Evolutionary conservation across 2,329 filamentous ascomycete genomes (phyloP).

Genomic region (Alternaria metachromatica): DNA sequence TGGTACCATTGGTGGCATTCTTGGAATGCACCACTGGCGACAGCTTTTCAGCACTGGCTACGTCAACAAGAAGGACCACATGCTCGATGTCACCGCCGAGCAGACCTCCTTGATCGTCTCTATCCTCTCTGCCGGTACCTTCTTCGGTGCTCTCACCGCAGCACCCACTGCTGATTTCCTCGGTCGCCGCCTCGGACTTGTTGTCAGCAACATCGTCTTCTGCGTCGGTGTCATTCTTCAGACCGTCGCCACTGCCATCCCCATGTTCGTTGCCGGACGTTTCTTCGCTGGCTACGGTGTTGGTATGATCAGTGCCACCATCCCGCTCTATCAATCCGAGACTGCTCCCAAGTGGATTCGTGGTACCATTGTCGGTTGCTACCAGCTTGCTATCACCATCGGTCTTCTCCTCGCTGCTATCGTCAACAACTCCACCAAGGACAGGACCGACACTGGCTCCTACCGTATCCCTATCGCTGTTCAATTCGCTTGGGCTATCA

Average conservation of each 20-base stretch:
- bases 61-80: conserved; percentile 48
- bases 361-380: conserved; percentile 71
- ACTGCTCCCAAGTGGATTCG: conserved; percentile 77
- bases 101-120: conserved; percentile 78
- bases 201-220: conserved; percentile 46
- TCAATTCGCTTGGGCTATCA: conserved; percentile 75
- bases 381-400: conserved; percentile 75
- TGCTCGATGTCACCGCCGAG: conserved; percentile 38
- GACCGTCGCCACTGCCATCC: conserved; percentile 43
- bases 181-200: conserved; percentile 70
- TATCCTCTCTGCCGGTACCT: conserved; percentile 82
- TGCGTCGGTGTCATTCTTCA: conserved; percentile 51
- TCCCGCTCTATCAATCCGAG: conserved; percentile 75
- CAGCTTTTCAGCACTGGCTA: conserved; percentile 62
- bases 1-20: conserved; percentile 62
- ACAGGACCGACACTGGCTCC: conserved; percentile 65
- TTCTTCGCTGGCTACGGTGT: conserved; percentile 53
- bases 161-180: conserved; percentile 71
- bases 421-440: conserved; percentile 68
- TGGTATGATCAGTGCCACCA: conserved; percentile 49
- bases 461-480: conserved; percentile 80
- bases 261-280: conserved; percentile 50
- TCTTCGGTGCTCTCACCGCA: conserved; percentile 74
- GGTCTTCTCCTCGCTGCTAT: conserved; percentile 71
- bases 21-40: conserved; percentile 73